phyloP scores from a whole-genome alignment of 2,329 filamentous ascomycete species.

The Sphaerostilbella broomeana region DNA sequence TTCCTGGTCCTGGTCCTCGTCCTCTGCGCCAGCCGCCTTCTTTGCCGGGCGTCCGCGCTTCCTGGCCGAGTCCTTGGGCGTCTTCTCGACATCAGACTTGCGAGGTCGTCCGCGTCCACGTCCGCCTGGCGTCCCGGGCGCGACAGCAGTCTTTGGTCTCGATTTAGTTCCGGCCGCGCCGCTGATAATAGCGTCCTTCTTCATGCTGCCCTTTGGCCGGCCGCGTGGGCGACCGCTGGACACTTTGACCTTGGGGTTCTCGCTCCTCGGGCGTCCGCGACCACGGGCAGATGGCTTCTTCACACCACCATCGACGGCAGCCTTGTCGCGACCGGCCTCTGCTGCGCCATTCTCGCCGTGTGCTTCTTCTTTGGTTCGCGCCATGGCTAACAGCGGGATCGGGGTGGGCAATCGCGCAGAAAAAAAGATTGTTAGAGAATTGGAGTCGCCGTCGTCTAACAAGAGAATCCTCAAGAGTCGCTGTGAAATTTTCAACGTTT shows the following conservation, averaged over 20 bases:
- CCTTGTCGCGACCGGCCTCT: constrained; percentile 25
- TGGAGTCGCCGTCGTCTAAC: background rate
- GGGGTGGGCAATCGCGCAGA: background rate
- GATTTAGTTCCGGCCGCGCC: constrained; percentile 1
- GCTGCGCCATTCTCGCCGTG: constrained; percentile 11
- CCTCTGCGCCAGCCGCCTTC: constrained; percentile 22
- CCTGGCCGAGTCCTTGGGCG: constrained; percentile 15
- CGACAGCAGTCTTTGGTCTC: constrained; percentile 12
- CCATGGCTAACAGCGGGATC: constrained; percentile 18
- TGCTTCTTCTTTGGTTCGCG: constrained; percentile 27
- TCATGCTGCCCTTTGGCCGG: constrained; percentile 37
- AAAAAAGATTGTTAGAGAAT: background rate
- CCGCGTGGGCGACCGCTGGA: constrained; percentile 42
- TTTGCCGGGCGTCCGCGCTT: constrained; percentile 6
- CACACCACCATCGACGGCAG: constrained; percentile 32
- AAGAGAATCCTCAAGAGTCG: constrained; percentile 7
- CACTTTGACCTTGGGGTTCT: constrained; percentile 26
- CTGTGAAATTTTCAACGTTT: too few relatives aligned
- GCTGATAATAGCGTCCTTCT: constrained; percentile 24
- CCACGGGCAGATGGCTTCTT: constrained; percentile 36
- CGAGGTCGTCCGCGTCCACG: constrained; percentile 26
- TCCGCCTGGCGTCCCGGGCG: constrained; percentile 14
- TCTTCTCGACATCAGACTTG: constrained; percentile 19
- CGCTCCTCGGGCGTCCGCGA: constrained; percentile 38
- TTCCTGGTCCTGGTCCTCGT: constrained; percentile 16